Evolutionary conservation across 306 rosid genomes (phyloP).

Genomic region (Ormosia emarginata): DNA sequence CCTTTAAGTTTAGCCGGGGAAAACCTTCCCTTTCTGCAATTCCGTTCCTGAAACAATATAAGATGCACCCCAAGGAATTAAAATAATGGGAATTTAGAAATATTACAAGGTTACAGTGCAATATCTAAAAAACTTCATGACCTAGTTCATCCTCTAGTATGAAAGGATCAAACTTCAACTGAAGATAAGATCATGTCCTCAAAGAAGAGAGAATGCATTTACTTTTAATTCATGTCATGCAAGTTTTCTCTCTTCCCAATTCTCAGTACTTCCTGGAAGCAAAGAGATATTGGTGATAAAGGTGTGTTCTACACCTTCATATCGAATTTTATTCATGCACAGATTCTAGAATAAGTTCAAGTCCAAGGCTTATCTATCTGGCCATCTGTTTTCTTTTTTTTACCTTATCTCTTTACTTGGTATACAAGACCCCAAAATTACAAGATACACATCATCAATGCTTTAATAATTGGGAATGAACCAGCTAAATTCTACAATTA

Average conservation of each 20-base stretch:
- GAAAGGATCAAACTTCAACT: constrained; percentile 2
- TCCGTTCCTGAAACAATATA: constrained; percentile 57
- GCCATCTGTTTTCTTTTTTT: neutral
- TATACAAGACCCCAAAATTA: neutral
- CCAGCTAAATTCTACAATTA: neutral
- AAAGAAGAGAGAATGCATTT: neutral
- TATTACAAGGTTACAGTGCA: neutral
- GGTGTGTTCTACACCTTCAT: neutral
- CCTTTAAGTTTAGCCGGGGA: constrained; percentile 85
- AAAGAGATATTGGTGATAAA: neutral
- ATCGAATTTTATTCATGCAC: neutral
- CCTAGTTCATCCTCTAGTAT: neutral
- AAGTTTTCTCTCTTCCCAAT: neutral
- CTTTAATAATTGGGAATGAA: neutral
- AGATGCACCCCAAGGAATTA: neutral
- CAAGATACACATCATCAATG: neutral
- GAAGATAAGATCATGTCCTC: neutral
- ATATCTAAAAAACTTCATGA: neutral
- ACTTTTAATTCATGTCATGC: neutral
- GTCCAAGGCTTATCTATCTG: neutral
- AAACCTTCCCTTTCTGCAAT: constrained; percentile 87
- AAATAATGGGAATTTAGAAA: neutral
- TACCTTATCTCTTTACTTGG: neutral
- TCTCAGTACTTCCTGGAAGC: constrained; percentile 9
- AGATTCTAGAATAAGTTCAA: constrained; percentile 7